Percentiles rank a stretch among this genome's conserved stretches.
phyloP scores from a whole-genome alignment of 371 early-diverging fungal genomes.

The Nosema granulosis region DNA sequence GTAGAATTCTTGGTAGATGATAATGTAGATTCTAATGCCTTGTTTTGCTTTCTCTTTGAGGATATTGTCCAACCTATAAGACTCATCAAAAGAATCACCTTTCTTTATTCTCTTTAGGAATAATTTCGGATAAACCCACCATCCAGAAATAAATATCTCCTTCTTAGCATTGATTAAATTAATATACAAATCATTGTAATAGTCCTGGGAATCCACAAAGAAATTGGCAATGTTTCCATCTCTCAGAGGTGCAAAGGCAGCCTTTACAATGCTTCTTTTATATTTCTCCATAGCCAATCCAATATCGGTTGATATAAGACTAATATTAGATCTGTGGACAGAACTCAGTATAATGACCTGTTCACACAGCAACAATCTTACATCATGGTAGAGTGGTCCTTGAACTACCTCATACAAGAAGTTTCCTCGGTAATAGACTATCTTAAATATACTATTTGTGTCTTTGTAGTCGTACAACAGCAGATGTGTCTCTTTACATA shows the following conservation, averaged over 20 bases:
- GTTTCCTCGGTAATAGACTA: conserved; percentile 11
- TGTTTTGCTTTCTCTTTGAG: conserved; percentile 76
- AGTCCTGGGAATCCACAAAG: conserved; percentile 76
- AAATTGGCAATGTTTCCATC: conserved; percentile 68
- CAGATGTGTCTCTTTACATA: conserved; percentile 22
- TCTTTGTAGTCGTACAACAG: conserved; percentile 26
- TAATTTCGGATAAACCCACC: conserved; percentile 71
- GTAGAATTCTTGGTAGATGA: conserved; percentile 80
- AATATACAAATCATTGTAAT: conserved; percentile 74
- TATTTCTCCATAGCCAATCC: neutral
- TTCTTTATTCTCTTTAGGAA: conserved; percentile 72
- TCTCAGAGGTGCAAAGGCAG: conserved; percentile 13
- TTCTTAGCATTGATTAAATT: conserved; percentile 73
- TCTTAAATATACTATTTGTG: neutral
- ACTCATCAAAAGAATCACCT: conserved; percentile 70
- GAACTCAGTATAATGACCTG: too few relatives aligned
- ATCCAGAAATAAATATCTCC: conserved; percentile 77
- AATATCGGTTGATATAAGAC: too few relatives aligned
- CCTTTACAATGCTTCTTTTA: neutral
- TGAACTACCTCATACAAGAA: neutral
- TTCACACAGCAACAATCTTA: too few relatives aligned
- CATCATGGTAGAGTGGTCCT: neutral
- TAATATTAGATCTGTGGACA: too few relatives aligned
- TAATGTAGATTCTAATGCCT: conserved; percentile 79
- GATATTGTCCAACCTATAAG: conserved; percentile 75